These are phyloP conservation scores for Ceratonia siliqua DNA, from an alignment of 306 rosid genomes.

Conservation along the genomic window DNA sequence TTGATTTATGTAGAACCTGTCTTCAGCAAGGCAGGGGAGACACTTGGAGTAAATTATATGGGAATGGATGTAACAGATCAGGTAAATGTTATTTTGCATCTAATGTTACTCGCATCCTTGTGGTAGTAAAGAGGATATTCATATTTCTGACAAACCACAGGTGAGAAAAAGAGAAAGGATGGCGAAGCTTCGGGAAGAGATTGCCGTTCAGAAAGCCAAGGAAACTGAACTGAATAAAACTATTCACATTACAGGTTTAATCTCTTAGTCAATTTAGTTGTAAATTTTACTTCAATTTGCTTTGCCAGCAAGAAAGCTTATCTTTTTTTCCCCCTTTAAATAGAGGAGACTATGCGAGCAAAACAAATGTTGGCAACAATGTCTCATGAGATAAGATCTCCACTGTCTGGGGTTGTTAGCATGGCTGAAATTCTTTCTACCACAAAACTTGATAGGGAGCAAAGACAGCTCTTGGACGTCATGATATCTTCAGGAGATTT, in stretches of 20 bases:
- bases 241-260: constrained; percentile 86
- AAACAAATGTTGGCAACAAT: constrained; percentile 97
- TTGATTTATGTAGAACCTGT: constrained; percentile 92
- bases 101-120: not conserved
- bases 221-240: constrained; percentile 92
- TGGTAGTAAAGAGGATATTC: not conserved
- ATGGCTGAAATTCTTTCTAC: constrained; percentile 91
- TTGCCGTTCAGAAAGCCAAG: constrained; percentile 92
- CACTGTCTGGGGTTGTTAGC: constrained; percentile 89
- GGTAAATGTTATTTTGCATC: constrained; percentile 42
- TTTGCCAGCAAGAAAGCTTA: constrained; percentile 24
- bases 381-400: constrained; percentile 98
- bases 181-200: constrained; percentile 83
- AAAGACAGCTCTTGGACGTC: constrained; percentile 75
- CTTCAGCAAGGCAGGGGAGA: constrained; percentile 88
- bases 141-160: constrained; percentile 42
- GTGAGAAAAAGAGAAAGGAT: constrained; percentile 93
- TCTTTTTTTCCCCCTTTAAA: not conserved
- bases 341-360: constrained; percentile 97
- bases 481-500: constrained; percentile 94
- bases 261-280: constrained; percentile 14
- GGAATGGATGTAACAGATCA: constrained; percentile 98
- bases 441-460: constrained; percentile 81
- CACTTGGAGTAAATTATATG: constrained; percentile 90
- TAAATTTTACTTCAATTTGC: constrained; percentile 19